Percentiles rank a stretch among this genome's conserved stretches.
Evolutionary conservation across 352 stramenopile species (phyloP).

Genomic region (Globisporangium camurandrum): DNA sequence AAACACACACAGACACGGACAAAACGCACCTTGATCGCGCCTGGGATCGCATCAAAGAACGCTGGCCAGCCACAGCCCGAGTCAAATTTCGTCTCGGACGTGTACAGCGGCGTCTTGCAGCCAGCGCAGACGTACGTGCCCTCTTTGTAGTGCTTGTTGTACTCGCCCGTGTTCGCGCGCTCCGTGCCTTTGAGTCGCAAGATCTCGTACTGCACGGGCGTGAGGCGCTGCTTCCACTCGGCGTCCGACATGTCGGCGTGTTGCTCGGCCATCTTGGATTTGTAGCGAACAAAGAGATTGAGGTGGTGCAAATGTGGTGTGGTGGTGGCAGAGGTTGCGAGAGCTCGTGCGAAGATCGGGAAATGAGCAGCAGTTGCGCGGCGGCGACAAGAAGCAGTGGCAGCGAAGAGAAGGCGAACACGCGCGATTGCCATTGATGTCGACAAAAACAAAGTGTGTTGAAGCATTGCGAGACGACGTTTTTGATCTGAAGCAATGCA

Average conservation of each 20-base stretch:
- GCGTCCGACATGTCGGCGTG: constrained; percentile 42
- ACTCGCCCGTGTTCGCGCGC: constrained; percentile 79
- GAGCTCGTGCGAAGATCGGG: not conserved
- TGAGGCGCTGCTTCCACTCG: constrained; percentile 81
- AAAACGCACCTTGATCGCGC: constrained; percentile 63
- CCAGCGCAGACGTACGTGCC: constrained; percentile 85
- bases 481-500: too few species aligned
- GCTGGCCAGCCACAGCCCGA: constrained; percentile 87
- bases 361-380: not conserved
- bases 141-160: constrained; percentile 83
- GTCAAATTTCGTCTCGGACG: constrained; percentile 86
- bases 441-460: too few species aligned
- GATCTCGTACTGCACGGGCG: constrained; percentile 75
- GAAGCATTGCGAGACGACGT: too few species aligned
- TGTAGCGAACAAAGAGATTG: constrained; percentile 11
- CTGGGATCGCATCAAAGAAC: constrained; percentile 87
- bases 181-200: constrained; percentile 89
- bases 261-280: constrained; percentile 55
- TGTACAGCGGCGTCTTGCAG: constrained; percentile 86
- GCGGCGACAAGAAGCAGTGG: too few species aligned
- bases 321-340: not conserved
- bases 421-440: too few species aligned
- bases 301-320: not conserved
- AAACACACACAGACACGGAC: not conserved
- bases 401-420: too few species aligned